Evolutionary conservation across 1,139 yeast genomes (phyloP).

Genomic region (Suhomyces terraborum): DNA sequence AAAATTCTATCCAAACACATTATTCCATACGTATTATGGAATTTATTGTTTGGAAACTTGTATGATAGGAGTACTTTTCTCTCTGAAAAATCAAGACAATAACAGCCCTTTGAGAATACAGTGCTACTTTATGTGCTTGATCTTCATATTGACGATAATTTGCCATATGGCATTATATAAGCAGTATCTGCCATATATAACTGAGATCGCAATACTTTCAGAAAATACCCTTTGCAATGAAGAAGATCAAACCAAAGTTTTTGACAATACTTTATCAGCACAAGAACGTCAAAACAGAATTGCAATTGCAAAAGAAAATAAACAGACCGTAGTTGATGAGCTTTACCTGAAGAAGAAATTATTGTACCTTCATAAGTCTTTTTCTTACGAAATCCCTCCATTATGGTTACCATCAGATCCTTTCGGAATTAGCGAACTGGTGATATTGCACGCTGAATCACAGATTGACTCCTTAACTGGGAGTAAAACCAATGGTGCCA

Average conservation of each 20-base stretch:
- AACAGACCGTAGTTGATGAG: conserved; percentile 4
- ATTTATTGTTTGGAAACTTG: conserved; percentile 78
- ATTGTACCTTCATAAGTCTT: conserved; percentile 20
- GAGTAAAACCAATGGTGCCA: conserved; percentile 35
- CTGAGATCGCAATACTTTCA: conserved; percentile 32
- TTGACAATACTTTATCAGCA: too few species aligned
- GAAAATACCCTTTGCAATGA: conserved; percentile 9
- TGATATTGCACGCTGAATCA: conserved; percentile 13
- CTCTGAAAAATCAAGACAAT: conserved; percentile 51
- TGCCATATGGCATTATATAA: conserved; percentile 36
- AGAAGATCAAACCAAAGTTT: too few species aligned
- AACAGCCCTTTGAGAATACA: conserved; percentile 36
- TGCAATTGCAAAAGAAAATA: background rate
- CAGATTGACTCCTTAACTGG: conserved; percentile 19
- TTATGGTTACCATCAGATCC: conserved; percentile 23
- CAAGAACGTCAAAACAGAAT: too few species aligned
- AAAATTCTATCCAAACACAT: conserved; percentile 66
- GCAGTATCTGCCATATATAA: conserved; percentile 31
- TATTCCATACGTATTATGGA: conserved; percentile 76
- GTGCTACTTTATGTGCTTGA: conserved; percentile 49
- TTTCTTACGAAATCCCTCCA: conserved; percentile 18
- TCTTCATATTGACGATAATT: conserved; percentile 40
- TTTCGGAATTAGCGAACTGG: conserved; percentile 18
- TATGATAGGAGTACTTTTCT: conserved; percentile 69
- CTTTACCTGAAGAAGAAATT: conserved; percentile 17